These are phyloP conservation scores for Penicillium griseofulvum DNA, from an alignment of 2,329 filamentous ascomycete species.

Conservation along the genomic window DNA sequence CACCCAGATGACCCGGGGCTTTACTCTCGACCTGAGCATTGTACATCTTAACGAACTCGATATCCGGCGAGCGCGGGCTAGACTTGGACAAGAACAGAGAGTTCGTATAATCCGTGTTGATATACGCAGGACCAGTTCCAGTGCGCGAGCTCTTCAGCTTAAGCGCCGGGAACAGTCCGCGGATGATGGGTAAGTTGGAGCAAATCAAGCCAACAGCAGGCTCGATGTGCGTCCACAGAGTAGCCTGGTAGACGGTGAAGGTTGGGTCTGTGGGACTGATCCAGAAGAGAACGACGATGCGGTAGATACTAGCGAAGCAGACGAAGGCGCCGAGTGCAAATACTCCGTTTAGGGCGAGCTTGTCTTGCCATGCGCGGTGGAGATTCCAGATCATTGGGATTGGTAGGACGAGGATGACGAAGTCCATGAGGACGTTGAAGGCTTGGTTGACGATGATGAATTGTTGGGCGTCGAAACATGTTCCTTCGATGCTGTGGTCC, in stretches of 20 bases:
- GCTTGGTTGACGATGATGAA: constrained; percentile 37
- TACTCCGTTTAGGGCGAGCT: constrained; percentile 34
- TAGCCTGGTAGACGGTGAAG: constrained; percentile 35
- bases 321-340: constrained; percentile 34
- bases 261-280: constrained; percentile 29
- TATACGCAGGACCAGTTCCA: constrained; percentile 23
- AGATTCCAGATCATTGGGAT: constrained; percentile 38
- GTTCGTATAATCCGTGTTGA: constrained; percentile 27
- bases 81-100: constrained; percentile 25
- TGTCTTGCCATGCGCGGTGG: constrained; percentile 36
- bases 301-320: constrained; percentile 38
- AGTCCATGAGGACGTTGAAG: constrained; percentile 36
- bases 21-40: constrained; percentile 15
- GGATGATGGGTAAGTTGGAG: constrained; percentile 36
- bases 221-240: constrained; percentile 38
- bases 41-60: constrained; percentile 31
- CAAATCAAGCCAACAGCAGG: constrained; percentile 36
- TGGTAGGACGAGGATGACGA: constrained; percentile 31
- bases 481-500: constrained; percentile 26
- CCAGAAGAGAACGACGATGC: constrained; percentile 37
- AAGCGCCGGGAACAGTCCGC: constrained; percentile 32
- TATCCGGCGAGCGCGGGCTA: constrained; percentile 24
- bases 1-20: constrained; percentile 10
- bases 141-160: constrained; percentile 25
- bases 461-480: constrained; percentile 27